Percentiles rank a stretch among this genome's conserved stretches.
These are phyloP conservation scores for Pleurotus eryngii DNA, from an alignment of 768 basidiomycete genomes.

Conservation along the genomic window DNA sequence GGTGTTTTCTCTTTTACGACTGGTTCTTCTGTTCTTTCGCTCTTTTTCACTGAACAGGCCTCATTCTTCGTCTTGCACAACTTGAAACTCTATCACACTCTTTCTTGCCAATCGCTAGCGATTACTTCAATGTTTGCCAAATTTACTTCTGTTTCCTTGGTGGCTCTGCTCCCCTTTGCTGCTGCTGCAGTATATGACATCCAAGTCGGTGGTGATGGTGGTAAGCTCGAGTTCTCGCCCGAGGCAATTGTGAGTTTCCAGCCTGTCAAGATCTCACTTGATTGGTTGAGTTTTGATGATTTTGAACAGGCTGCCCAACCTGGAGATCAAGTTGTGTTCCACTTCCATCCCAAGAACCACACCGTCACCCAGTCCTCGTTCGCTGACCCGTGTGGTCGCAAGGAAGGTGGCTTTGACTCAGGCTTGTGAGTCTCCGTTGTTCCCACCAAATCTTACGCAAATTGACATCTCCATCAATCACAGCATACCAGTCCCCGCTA, in stretches of 20 bases:
- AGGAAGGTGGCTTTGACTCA: slow-evolving; percentile 39
- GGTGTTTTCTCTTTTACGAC: slow-evolving; percentile 10
- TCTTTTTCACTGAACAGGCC: slow-evolving; percentile 18
- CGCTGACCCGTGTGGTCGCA: slow-evolving; percentile 40
- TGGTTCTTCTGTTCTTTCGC: slow-evolving; percentile 19
- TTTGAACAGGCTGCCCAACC: slow-evolving; percentile 27
- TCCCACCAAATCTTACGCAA: background rate
- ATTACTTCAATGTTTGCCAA: slow-evolving; percentile 36
- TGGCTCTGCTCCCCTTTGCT: slow-evolving; percentile 48
- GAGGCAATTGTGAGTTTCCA: slow-evolving; percentile 45
- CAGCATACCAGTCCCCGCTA: slow-evolving; percentile 46
- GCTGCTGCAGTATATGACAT: slow-evolving; percentile 49
- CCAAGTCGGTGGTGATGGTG: slow-evolving; percentile 47
- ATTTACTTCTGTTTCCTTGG: slow-evolving; percentile 42
- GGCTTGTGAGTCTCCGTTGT: slow-evolving; percentile 33
- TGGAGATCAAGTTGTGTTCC: slow-evolving; percentile 48
- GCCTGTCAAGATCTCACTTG: background rate
- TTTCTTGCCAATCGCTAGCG: slow-evolving; percentile 28
- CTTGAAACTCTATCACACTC: slow-evolving; percentile 20
- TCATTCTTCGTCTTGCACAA: slow-evolving; percentile 13
- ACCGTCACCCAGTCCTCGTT: slow-evolving; percentile 42
- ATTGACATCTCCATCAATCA: slow-evolving; percentile 8
- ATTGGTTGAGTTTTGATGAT: background rate
- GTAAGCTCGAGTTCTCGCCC: slow-evolving; percentile 41
- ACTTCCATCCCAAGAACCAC: slow-evolving; percentile 49